Conservation (phyloP, 371 early-diverging fungal species). For the Paraphysoderma sedebokerense region DNA sequence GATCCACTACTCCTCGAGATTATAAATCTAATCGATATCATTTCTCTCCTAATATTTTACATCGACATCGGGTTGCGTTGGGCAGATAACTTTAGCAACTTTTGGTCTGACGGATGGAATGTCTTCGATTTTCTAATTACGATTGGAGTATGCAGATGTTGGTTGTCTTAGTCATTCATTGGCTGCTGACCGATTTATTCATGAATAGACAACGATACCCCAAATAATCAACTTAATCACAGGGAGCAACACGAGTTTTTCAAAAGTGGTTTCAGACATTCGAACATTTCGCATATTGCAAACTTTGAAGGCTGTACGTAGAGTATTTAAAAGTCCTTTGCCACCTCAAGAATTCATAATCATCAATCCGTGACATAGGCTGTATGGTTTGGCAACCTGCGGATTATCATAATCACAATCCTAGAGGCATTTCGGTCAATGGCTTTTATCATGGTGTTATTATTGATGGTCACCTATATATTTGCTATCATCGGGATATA, state of each 20-base stretch:
- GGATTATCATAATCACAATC: conserved; percentile 19
- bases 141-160: conserved; percentile 1
- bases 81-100: conserved; percentile 10
- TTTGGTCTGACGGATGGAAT: conserved; percentile 20
- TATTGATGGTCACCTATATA: conserved; percentile 12
- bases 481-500: conserved; percentile 16
- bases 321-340: background rate
- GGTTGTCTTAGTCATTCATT: too few relatives aligned
- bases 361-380: background rate
- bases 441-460: conserved; percentile 15
- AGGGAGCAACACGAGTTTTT: background rate
- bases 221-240: conserved; percentile 11
- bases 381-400: conserved; percentile 11
- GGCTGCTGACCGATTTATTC: too few relatives aligned
- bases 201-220: conserved; percentile 7
- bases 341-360: background rate
- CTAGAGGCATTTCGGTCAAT: conserved; percentile 19
- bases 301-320: conserved; percentile 11
- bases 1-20: conserved; percentile 13
- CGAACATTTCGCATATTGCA: conserved; percentile 13
- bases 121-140: conserved; percentile 15
- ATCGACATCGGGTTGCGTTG: conserved; percentile 14
- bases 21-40: conserved; percentile 9
- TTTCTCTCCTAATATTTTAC: conserved; percentile 9
- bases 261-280: conserved; percentile 2